phyloP scores from a whole-genome alignment of 2,329 filamentous ascomycete genomes.

The Uncinocarpus reesii region DNA sequence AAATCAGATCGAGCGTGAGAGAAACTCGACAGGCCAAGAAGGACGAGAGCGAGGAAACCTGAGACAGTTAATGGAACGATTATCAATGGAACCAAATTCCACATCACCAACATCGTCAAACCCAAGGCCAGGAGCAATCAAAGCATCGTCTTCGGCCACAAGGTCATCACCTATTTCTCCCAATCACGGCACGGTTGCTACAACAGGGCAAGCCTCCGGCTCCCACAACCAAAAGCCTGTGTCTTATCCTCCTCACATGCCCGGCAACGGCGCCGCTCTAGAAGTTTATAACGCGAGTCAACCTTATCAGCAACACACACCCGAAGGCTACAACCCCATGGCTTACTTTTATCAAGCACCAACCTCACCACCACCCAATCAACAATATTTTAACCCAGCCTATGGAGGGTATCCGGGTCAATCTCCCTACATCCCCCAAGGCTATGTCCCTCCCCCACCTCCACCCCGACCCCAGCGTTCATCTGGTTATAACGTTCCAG shows the following conservation, averaged over 20 bases:
- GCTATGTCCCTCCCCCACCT: conserved; percentile 57
- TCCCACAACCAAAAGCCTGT: conserved; percentile 5
- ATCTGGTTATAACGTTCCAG: conserved; percentile 35
- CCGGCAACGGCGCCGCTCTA: conserved; percentile 16
- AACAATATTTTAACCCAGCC: conserved; percentile 31
- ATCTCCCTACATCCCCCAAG: conserved; percentile 44
- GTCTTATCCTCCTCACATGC: conserved; percentile 20
- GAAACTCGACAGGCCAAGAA: conserved; percentile 50
- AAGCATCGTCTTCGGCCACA: conserved; percentile 20
- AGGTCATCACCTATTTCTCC: conserved; percentile 31
- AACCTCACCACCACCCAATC: conserved; percentile 35
- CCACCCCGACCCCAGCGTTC: conserved; percentile 49
- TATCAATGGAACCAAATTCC: conserved; percentile 63
- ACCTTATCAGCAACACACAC: conserved; percentile 27
- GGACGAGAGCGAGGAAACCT: conserved; percentile 80
- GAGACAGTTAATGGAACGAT: conserved; percentile 83
- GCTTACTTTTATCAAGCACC: conserved; percentile 38
- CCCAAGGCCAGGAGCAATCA: conserved; percentile 27
- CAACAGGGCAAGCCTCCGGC: conserved; percentile 2
- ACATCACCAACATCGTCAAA: conserved; percentile 38
- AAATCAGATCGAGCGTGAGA: conserved; percentile 73
- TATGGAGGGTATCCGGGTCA: conserved; percentile 30
- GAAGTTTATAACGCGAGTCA: conserved; percentile 5
- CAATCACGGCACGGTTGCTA: conserved; percentile 22
- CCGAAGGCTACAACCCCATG: conserved; percentile 43